Base-by-base conservation (phyloP, 164 flowering plant genomes). In the Cinnamomum micranthum region DNA sequence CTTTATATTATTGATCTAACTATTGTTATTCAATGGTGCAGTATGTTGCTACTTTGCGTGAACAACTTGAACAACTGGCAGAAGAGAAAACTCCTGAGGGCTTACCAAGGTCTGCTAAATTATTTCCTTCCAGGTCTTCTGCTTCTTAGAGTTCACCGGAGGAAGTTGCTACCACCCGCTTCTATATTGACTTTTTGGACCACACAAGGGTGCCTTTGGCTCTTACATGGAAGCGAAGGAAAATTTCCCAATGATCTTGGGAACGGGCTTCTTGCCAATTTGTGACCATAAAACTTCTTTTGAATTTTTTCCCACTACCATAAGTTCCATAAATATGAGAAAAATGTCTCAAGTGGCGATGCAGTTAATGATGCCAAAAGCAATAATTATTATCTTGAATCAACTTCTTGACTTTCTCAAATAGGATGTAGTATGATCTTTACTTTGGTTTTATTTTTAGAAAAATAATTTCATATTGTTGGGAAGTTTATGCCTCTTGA, bases 21-120 rank as follows among this genome's bases (percentile, higher is more conserved):
- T 15, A 31, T 66, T 28, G 11, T 15, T 25, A 25, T 31, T 66
- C 14, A 15, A 25, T 20, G 19, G 1, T 82, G 81, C 87, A 94
- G 95, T 92, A 94, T 86, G 93, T 92, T 72, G 90, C 94, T 59
- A 92, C 97, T 76, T 80, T 91, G 77, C 86, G 98, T 12, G 97
- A 95, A 77, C 90, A 78, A 72, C 81, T 91, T 77, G 98, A 95
- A 82, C 90, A 91, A 73, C 69, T 95, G 73, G 80, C 81, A 17
- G 91, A 84, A 77, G 98, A 95, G 84, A 89, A 84, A 76, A 92
- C 89, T 62, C 82, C 88, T 4, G 95, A 90, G 52, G 98, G 97
- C 70, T 82, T 92, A 75, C 95, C 94, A 15, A 91, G 95, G 98
- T 92, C 33, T 17, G 73, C 62, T 4, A 31, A 72, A 14, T 41